A percentile compares a stretch with the other conserved stretches of the same genome.
phyloP scores from a whole-genome alignment of 108 stramenopile species.

The Mayamaea pseudoterrestris region DNA sequence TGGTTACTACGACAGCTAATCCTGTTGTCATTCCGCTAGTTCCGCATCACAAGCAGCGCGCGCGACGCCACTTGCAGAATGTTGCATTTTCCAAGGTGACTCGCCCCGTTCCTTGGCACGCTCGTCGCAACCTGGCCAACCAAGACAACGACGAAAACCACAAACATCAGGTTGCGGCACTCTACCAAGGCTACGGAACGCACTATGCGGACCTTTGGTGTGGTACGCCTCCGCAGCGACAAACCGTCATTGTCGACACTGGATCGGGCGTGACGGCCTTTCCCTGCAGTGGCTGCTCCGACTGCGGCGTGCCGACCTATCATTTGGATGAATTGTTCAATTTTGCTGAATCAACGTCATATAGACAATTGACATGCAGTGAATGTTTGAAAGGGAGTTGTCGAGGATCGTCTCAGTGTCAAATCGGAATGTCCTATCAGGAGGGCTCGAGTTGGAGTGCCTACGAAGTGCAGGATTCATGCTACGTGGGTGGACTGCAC shows the following conservation, averaged over 20 bases:
- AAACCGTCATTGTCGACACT: slow-evolving; percentile 96
- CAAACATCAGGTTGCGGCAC: slow-evolving; percentile 18
- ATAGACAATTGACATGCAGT: slow-evolving; percentile 10
- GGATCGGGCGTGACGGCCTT: slow-evolving; percentile 89
- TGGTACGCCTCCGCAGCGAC: slow-evolving; percentile 91
- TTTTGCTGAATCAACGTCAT: slow-evolving; percentile 21
- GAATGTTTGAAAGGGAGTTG: slow-evolving; percentile 10
- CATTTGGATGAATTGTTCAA: slow-evolving; percentile 66
- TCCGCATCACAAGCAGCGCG: slow-evolving; percentile 30
- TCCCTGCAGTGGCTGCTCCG: slow-evolving; percentile 77
- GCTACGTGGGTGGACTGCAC: slow-evolving; percentile 69
- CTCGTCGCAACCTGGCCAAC: not conserved
- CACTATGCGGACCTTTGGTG: slow-evolving; percentile 92
- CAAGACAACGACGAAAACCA: slow-evolving; percentile 1
- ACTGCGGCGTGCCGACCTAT: slow-evolving; percentile 55
- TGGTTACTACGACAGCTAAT: not conserved
- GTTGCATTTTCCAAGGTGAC: not conserved
- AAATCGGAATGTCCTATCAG: slow-evolving; percentile 42
- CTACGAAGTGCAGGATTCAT: slow-evolving; percentile 48
- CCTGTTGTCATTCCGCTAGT: slow-evolving; percentile 14
- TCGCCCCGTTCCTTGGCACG: not conserved
- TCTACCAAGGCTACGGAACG: slow-evolving; percentile 77
- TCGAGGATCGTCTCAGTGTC: slow-evolving; percentile 4
- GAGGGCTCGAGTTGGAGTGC: slow-evolving; percentile 72
- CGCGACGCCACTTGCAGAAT: not conserved